Percentiles rank a stretch among this genome's conserved stretches.
phyloP scores from a whole-genome alignment of 495 filamentous ascomycete genomes.

The Lophiostoma macrostomum region DNA sequence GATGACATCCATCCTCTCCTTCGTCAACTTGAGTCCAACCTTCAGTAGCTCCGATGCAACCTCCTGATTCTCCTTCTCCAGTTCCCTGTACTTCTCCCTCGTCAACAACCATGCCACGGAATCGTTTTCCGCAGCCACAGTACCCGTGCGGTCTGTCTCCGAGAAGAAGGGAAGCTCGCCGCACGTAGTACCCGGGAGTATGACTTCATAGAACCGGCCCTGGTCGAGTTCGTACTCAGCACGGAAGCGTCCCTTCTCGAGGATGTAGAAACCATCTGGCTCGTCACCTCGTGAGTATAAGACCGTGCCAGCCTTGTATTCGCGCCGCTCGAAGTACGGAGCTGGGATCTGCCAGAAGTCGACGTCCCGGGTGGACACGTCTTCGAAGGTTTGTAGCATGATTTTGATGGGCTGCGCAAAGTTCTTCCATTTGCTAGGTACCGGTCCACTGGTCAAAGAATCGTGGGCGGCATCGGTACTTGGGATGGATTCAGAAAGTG shows the following conservation, averaged over 20 bases:
- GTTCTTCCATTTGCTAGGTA: constrained; percentile 66
- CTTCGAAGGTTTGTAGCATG: constrained; percentile 88
- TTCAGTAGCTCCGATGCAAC: constrained; percentile 81
- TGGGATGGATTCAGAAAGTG: constrained; percentile 10
- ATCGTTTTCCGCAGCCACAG: constrained; percentile 75
- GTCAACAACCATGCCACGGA: constrained; percentile 80
- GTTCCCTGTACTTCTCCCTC: constrained; percentile 60
- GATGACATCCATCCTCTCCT: constrained; percentile 86
- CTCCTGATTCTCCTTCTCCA: constrained; percentile 67
- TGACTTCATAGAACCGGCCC: constrained; percentile 82
- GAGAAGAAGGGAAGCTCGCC: constrained; percentile 96
- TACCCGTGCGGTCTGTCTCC: constrained; percentile 80
- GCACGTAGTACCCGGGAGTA: constrained; percentile 91
- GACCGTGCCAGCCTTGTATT: constrained; percentile 63
- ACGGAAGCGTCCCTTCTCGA: constrained; percentile 83
- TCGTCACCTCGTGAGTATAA: constrained; percentile 60
- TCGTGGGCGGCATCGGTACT: constrained; percentile 39
- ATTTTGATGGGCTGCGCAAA: constrained; percentile 88
- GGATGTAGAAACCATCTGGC: constrained; percentile 77
- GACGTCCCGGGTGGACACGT: constrained; percentile 75
- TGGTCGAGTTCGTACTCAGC: constrained; percentile 88
- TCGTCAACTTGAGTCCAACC: constrained; percentile 80
- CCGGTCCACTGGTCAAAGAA: constrained; percentile 31
- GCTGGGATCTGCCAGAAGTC: constrained; percentile 88
- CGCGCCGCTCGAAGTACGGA: constrained; percentile 65